phyloP scores from a whole-genome alignment of 2,329 filamentous ascomycete species.

The Penicillium digitatum region DNA sequence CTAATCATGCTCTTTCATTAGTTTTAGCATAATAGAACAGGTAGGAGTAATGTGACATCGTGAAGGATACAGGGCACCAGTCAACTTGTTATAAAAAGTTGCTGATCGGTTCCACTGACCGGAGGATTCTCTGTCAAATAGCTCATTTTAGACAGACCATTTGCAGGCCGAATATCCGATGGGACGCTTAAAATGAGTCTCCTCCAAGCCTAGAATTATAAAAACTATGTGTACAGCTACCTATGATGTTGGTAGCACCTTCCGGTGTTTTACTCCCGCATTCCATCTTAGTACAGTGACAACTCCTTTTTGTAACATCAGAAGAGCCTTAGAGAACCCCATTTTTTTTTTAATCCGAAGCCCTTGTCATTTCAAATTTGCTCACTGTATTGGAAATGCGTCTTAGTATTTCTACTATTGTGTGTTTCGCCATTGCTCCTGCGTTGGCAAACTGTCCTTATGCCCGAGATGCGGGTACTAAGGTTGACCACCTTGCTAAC shows the following conservation, averaged over 20 bases:
- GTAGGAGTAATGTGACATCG: too few species aligned
- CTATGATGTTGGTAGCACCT: not conserved
- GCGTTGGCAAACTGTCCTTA: not conserved
- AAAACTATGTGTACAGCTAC: not conserved
- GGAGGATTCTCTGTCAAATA: not conserved
- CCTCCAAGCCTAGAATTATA: not conserved
- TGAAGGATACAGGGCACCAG: not conserved
- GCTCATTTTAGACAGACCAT: not conserved
- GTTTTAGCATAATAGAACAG: not conserved
- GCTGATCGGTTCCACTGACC: not conserved
- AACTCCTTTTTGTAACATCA: not conserved
- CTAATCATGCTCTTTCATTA: not conserved
- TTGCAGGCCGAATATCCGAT: too few species aligned
- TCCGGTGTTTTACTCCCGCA: not conserved
- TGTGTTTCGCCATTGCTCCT: not conserved
- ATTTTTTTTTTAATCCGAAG: not conserved
- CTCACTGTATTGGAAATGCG: not conserved
- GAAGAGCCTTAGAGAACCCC: too few species aligned
- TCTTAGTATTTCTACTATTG: not conserved
- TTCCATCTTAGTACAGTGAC: not conserved
- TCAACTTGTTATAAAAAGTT: not conserved
- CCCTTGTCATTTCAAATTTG: not conserved
- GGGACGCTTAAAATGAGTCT: not conserved
- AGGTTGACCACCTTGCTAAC: not conserved
- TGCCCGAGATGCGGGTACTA: not conserved